phyloP scores from a whole-genome alignment of 345 rosid species.

The Melaleuca quinquenervia region DNA sequence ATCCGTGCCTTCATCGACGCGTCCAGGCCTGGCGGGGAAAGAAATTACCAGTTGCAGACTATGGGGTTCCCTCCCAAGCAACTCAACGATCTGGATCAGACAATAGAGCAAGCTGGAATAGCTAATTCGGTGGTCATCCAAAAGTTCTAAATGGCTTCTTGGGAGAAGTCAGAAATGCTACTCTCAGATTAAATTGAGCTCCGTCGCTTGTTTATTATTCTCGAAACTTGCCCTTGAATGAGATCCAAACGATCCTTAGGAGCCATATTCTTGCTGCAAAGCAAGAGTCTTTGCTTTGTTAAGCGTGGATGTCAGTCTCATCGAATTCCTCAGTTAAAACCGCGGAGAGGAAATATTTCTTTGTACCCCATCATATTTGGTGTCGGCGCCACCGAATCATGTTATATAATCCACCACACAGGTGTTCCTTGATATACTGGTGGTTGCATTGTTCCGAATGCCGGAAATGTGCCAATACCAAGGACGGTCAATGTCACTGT shows the following conservation, averaged over 20 bases:
- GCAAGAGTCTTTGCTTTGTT: background rate
- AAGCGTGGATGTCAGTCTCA: background rate
- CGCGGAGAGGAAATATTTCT: background rate
- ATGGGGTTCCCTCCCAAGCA: slow-evolving; percentile 97
- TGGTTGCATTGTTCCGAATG: background rate
- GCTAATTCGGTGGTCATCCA: slow-evolving; percentile 89
- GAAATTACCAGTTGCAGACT: slow-evolving; percentile 63
- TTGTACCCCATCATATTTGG: background rate
- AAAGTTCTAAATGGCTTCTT: slow-evolving; percentile 37
- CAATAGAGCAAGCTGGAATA: slow-evolving; percentile 85
- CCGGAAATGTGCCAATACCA: background rate
- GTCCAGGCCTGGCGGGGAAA: slow-evolving; percentile 56
- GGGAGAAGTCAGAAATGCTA: background rate
- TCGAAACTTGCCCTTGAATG: background rate
- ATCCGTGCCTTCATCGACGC: slow-evolving; percentile 76
- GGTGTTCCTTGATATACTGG: background rate
- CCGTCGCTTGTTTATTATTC: background rate
- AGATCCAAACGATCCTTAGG: background rate
- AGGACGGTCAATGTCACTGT: background rate
- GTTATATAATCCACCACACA: background rate
- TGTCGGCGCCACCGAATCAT: background rate
- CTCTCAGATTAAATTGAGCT: background rate
- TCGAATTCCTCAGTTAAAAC: background rate
- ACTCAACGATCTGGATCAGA: slow-evolving; percentile 56
- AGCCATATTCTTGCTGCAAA: background rate